A percentile compares a stretch with the other conserved stretches of the same genome.
phyloP scores from a whole-genome alignment of 352 stramenopile species.

The Achlya hypogyna region DNA sequence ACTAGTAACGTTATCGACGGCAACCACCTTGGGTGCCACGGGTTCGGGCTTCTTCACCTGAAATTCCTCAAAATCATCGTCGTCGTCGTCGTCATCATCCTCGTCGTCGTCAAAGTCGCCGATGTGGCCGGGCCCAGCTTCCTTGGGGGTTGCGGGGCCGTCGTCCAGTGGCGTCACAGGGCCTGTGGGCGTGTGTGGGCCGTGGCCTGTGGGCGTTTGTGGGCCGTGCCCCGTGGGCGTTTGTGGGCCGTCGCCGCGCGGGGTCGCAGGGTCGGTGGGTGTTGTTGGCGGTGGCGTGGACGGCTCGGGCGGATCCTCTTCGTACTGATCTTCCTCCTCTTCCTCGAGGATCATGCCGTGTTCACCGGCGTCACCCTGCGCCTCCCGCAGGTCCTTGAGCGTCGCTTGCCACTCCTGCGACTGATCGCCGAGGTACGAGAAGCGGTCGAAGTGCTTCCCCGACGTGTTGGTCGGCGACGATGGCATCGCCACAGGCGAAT shows the following conservation, averaged over 20 bases:
- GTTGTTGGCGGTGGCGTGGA: neutral
- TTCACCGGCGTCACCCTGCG: neutral
- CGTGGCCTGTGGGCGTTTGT: neutral
- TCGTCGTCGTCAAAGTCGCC: conserved; percentile 10
- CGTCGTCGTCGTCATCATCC: conserved; percentile 12
- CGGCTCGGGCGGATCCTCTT: neutral
- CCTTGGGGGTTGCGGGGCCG: neutral
- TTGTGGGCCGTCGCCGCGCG: neutral
- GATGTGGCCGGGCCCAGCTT: neutral
- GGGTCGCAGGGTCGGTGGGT: neutral
- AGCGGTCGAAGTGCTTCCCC: conserved; percentile 63
- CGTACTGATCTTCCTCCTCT: conserved; percentile 4
- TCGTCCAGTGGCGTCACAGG: neutral
- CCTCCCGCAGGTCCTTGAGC: conserved; percentile 7
- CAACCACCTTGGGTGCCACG: neutral
- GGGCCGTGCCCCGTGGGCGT: neutral
- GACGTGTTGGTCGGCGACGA: conserved; percentile 46
- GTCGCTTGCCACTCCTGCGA: neutral
- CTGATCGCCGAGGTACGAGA: conserved; percentile 45
- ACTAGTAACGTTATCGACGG: neutral
- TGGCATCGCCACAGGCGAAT: conserved; percentile 54
- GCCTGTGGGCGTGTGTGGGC: neutral
- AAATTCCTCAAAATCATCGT: conserved; percentile 8
- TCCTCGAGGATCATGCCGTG: conserved; percentile 1
- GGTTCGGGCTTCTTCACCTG: neutral